A percentile compares a stretch with the other conserved stretches of the same genome.
Evolutionary conservation across 116 monocot genomes (phyloP).

Genomic region (Cymodocea nodosa): DNA sequence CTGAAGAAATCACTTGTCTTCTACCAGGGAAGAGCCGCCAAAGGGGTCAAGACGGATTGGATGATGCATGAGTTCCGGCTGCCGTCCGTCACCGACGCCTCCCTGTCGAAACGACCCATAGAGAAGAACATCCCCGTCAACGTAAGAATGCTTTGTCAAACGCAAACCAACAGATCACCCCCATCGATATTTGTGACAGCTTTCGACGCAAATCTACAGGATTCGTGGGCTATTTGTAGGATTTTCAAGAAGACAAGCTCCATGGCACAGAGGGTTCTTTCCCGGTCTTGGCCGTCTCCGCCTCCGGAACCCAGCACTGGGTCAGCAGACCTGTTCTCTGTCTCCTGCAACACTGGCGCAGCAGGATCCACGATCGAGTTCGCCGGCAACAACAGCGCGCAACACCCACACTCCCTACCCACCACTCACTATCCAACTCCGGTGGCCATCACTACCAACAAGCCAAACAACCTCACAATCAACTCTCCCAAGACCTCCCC

Average conservation of each 20-base stretch:
- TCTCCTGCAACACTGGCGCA: constrained; percentile 9
- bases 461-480: not conserved
- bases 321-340: constrained; percentile 13
- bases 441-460: constrained; percentile 11
- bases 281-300: constrained; percentile 34
- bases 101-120: constrained; percentile 27
- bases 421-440: constrained; percentile 1
- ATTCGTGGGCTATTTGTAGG: constrained; percentile 69
- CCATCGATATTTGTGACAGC: no score
- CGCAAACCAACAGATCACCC: no score
- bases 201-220: constrained; percentile 16
- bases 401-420: not conserved
- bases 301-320: constrained; percentile 5
- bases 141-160: constrained; percentile 20
- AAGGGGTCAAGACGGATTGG: constrained; percentile 82
- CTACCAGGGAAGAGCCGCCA: constrained; percentile 89
- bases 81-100: constrained; percentile 43
- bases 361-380: constrained; percentile 7
- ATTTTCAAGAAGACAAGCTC: constrained; percentile 73
- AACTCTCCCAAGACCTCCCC: not conserved
- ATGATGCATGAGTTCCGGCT: constrained; percentile 98
- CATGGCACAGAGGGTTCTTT: constrained; percentile 48
- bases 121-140: constrained; percentile 59
- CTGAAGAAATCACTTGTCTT: constrained; percentile 91
- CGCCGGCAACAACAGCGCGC: not conserved